Conservation (phyloP, 2,329 filamentous ascomycete genomes). For the Aphanoascus verrucosus region DNA sequence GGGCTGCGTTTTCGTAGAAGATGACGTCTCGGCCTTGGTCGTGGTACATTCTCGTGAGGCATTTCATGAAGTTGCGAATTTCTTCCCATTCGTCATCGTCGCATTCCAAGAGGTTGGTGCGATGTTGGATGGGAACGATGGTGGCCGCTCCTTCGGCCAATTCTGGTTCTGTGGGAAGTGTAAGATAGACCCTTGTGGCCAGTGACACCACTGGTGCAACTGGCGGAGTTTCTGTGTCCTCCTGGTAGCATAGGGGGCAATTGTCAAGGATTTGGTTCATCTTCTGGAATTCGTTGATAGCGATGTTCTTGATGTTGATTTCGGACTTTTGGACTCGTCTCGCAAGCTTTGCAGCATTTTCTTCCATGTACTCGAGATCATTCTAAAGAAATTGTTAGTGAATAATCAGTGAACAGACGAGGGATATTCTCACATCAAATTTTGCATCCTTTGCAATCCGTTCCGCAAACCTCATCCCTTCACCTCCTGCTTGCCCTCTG, state of each 20-base stretch:
- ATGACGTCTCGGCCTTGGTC: constrained; percentile 83
- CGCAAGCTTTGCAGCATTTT: constrained; percentile 84
- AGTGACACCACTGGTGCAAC: constrained; percentile 77
- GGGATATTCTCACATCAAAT: constrained; percentile 50
- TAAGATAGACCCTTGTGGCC: constrained; percentile 76
- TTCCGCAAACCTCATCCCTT: constrained; percentile 74
- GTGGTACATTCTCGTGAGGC: constrained; percentile 84
- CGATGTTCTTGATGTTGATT: constrained; percentile 73
- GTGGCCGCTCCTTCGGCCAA: constrained; percentile 71
- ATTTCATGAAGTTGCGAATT: constrained; percentile 98
- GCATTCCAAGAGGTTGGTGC: constrained; percentile 85
- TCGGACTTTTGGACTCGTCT: constrained; percentile 80
- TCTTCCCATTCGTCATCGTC: constrained; percentile 99
- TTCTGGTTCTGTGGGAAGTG: constrained; percentile 80
- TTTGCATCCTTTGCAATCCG: constrained; percentile 87
- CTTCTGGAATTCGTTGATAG: constrained; percentile 80
- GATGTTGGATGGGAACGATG: constrained; percentile 80
- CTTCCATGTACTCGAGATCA: constrained; percentile 93
- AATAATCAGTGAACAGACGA: background rate
- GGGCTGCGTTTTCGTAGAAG: constrained; percentile 94
- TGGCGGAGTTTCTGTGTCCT: constrained; percentile 67
- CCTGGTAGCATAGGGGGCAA: constrained; percentile 86
- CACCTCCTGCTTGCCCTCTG: constrained; percentile 63
- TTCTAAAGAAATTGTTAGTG: constrained; percentile 37
- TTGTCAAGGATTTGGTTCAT: constrained; percentile 75